phyloP scores from a whole-genome alignment of 1,284 basidiomycete species.

The Apiotrichum gracile region DNA sequence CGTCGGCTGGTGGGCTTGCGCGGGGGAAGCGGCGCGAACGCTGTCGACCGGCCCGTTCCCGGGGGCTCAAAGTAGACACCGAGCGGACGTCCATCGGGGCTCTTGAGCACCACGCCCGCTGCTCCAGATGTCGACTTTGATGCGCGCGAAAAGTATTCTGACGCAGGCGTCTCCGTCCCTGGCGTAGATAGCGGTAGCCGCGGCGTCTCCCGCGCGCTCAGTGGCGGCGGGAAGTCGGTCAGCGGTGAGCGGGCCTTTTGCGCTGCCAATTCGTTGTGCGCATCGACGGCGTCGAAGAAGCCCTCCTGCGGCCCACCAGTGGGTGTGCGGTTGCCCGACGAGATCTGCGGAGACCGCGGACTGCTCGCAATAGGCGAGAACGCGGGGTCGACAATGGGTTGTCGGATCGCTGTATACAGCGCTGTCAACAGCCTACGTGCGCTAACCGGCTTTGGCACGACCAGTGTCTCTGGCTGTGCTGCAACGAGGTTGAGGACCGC shows the following conservation, averaged over 20 bases:
- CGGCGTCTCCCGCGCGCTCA: constrained; percentile 19
- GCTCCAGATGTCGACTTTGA: constrained; percentile 68
- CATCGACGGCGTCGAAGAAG: constrained; percentile 35
- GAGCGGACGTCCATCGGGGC: constrained; percentile 83
- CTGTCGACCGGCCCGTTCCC: constrained; percentile 14
- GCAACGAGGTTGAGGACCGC: constrained; percentile 55
- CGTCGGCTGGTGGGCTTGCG: constrained; percentile 20
- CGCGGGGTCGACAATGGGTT: constrained; percentile 77
- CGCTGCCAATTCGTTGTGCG: neutral
- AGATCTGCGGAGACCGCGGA: constrained; percentile 60
- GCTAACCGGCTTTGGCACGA: constrained; percentile 90
- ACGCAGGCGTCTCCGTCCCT: constrained; percentile 55
- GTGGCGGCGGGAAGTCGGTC: constrained; percentile 27
- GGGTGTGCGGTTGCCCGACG: constrained; percentile 27
- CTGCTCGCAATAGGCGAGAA: constrained; percentile 89
- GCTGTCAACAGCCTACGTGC: constrained; percentile 84
- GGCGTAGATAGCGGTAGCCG: neutral
- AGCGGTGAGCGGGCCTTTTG: constrained; percentile 32
- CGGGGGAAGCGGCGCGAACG: neutral
- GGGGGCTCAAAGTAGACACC: constrained; percentile 91
- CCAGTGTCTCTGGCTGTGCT: constrained; percentile 73
- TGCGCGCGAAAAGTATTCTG: constrained; percentile 81
- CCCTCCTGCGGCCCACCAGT: constrained; percentile 17
- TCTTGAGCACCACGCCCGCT: constrained; percentile 83
- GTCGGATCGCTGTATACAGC: constrained; percentile 75